phyloP scores from a whole-genome alignment of 1,284 basidiomycete species.

The Xerocomus minutiporus region DNA sequence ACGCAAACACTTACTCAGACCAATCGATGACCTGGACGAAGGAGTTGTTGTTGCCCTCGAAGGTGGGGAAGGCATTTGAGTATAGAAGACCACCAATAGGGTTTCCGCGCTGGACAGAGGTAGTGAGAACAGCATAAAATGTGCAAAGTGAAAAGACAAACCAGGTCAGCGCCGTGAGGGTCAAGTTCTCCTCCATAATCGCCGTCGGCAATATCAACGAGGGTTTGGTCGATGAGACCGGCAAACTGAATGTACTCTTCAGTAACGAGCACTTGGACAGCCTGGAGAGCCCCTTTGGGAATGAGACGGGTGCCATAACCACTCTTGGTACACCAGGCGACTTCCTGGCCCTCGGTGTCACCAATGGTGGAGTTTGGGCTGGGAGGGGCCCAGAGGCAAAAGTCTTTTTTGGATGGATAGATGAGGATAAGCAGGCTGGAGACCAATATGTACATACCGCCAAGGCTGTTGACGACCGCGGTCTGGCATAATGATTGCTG shows the following conservation, averaged over 20 bases:
- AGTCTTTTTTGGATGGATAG: conserved; percentile 27
- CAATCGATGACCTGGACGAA: conserved; percentile 52
- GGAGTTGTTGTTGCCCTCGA: conserved; percentile 35
- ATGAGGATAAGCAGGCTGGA: not conserved
- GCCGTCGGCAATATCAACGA: conserved; percentile 46
- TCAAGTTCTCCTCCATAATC: conserved; percentile 74
- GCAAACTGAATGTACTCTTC: conserved; percentile 59
- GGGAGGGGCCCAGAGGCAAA: conserved; percentile 40
- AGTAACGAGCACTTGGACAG: conserved; percentile 54
- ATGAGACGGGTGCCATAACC: conserved; percentile 56
- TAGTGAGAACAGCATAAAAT: not conserved
- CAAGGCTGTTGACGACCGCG: conserved; percentile 31
- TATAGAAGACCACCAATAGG: conserved; percentile 62
- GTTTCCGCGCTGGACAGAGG: conserved; percentile 47
- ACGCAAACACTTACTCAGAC: conserved; percentile 40
- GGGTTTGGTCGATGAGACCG: conserved; percentile 60
- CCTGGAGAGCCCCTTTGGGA: conserved; percentile 45
- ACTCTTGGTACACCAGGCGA: conserved; percentile 60
- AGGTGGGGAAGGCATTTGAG: conserved; percentile 47
- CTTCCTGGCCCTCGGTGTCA: conserved; percentile 53
- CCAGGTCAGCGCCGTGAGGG: conserved; percentile 57
- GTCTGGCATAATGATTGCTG: conserved; percentile 44
- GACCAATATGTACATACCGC: conserved; percentile 17
- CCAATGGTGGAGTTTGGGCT: conserved; percentile 38
- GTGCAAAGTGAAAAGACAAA: conserved; percentile 17